phyloP scores from a whole-genome alignment of 805 yeast genomes.

The Clavispora fructus region DNA sequence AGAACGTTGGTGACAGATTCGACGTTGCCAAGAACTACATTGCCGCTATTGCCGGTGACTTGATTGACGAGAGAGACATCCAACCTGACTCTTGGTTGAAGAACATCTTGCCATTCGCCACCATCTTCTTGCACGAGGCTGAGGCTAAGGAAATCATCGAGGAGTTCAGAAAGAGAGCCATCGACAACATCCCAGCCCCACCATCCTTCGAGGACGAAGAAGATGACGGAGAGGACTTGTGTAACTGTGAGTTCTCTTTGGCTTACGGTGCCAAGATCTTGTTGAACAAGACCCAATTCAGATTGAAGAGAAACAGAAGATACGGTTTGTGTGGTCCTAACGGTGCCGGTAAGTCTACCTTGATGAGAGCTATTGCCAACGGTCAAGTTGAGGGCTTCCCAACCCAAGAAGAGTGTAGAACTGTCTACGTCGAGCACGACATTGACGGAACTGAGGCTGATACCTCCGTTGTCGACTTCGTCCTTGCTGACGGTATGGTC shows the following conservation, averaged over 20 bases:
- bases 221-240: constrained; percentile 98
- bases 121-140: constrained; percentile 91
- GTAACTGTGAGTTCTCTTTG: constrained; percentile 99
- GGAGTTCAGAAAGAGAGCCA: constrained; percentile 91
- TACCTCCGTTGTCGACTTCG: constrained; percentile 89
- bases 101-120: constrained; percentile 87
- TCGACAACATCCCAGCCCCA: constrained; percentile 96
- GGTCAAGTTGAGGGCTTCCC: constrained; percentile 99
- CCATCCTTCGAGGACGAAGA: constrained; percentile 94
- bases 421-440: constrained; percentile 99
- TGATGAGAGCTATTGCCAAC: constrained; percentile 95
- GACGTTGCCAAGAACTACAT: constrained; percentile 70
- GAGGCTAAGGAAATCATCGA: constrained; percentile 87
- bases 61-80: constrained; percentile 93
- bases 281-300: constrained; percentile 98
- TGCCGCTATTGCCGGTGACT: constrained; percentile 97
- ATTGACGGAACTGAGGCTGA: constrained; percentile 98
- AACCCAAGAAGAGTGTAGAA: constrained; percentile 96
- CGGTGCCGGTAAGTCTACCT: constrained; percentile 51
- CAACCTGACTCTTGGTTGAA: constrained; percentile 90
- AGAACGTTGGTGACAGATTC: constrained; percentile 73
- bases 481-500: constrained; percentile 73
- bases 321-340: constrained; percentile 85
- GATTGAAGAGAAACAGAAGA: constrained; percentile 98
- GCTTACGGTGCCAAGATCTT: constrained; percentile 99